Conservation (phyloP, 345 rosid genomes). For the Carallia pectinifolia region DNA sequence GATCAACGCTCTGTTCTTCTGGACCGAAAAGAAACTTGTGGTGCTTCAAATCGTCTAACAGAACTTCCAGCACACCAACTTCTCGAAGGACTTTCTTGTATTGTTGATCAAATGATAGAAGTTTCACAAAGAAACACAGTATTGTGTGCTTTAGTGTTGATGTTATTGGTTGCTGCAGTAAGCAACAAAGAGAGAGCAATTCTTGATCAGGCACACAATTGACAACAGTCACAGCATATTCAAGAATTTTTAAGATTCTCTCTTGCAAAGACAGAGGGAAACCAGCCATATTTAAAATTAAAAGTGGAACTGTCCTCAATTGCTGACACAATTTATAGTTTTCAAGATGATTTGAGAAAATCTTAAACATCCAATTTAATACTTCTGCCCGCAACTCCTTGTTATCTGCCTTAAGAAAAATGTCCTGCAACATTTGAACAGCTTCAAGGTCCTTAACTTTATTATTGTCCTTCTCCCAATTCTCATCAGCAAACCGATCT, state of each 20-base stretch:
- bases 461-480: slow-evolving; percentile 64
- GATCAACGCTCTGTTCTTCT: slow-evolving; percentile 46
- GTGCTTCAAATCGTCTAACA: slow-evolving; percentile 91
- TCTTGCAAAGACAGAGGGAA: slow-evolving; percentile 91
- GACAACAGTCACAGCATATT: slow-evolving; percentile 96
- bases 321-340: slow-evolving; percentile 58
- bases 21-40: slow-evolving; percentile 82
- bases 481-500: slow-evolving; percentile 66
- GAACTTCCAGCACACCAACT: slow-evolving; percentile 93
- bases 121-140: slow-evolving; percentile 93
- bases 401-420: too few relatives aligned
- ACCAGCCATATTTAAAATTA: slow-evolving; percentile 91
- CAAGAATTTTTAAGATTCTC: slow-evolving; percentile 93
- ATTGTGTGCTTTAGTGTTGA: slow-evolving; percentile 84
- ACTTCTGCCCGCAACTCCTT: too few relatives aligned
- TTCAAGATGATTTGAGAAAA: too few relatives aligned
- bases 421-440: too few relatives aligned
- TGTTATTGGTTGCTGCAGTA: slow-evolving; percentile 90
- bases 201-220: slow-evolving; percentile 99
- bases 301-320: slow-evolving; percentile 90
- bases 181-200: slow-evolving; percentile 92
- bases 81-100: slow-evolving; percentile 96
- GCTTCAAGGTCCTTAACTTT: too few relatives aligned
- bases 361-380: too few relatives aligned
- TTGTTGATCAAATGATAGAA: slow-evolving; percentile 94